These are phyloP conservation scores for Neonectria ditissima DNA, from an alignment of 2,329 filamentous ascomycete species.

Conservation along the genomic window DNA sequence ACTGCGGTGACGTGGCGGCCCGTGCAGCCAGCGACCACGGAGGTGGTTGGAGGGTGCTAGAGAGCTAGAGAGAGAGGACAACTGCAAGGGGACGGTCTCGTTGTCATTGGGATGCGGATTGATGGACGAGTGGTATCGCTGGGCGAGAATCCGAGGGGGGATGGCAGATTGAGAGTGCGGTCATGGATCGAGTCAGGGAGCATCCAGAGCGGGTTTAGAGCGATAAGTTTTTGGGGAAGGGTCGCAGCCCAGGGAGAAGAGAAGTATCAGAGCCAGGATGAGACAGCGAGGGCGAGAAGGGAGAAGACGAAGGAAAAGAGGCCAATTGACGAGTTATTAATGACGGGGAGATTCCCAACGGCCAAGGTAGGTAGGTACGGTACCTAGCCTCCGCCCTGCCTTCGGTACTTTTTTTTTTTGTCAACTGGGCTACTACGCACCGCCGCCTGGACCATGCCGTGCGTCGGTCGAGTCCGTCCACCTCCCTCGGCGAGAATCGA, in stretches of 20 bases:
- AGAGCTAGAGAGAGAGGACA: slow-evolving; percentile 12
- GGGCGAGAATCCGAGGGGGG: slow-evolving; percentile 22
- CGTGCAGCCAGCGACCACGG: slow-evolving; percentile 4
- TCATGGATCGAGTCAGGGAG: slow-evolving; percentile 23
- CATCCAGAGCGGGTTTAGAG: not conserved
- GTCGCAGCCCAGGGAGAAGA: not conserved
- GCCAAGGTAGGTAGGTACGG: too few relatives aligned
- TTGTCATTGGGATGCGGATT: slow-evolving; percentile 35
- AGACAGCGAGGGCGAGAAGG: not conserved
- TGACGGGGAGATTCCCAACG: slow-evolving; percentile 6
- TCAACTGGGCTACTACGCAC: slow-evolving; percentile 8
- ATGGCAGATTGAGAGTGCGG: slow-evolving; percentile 15
- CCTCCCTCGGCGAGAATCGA: not conserved
- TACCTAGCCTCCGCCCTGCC: not conserved
- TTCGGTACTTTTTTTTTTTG: slow-evolving; percentile 15
- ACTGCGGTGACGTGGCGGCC: slow-evolving; percentile 13
- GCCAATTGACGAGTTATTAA: slow-evolving; percentile 25
- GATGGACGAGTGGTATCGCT: slow-evolving; percentile 3
- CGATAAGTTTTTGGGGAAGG: not conserved
- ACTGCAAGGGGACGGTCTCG: slow-evolving; percentile 1
- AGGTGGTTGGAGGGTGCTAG: slow-evolving; percentile 12
- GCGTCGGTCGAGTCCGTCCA: not conserved
- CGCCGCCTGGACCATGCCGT: slow-evolving; percentile 15
- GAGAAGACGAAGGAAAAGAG: not conserved
- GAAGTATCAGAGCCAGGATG: not conserved